Evolutionary conservation across 192 early-diverging fungal species (phyloP), one percentile per base, ranked within the genome.

Genomic region (Backusella tuberculispora): DNA sequence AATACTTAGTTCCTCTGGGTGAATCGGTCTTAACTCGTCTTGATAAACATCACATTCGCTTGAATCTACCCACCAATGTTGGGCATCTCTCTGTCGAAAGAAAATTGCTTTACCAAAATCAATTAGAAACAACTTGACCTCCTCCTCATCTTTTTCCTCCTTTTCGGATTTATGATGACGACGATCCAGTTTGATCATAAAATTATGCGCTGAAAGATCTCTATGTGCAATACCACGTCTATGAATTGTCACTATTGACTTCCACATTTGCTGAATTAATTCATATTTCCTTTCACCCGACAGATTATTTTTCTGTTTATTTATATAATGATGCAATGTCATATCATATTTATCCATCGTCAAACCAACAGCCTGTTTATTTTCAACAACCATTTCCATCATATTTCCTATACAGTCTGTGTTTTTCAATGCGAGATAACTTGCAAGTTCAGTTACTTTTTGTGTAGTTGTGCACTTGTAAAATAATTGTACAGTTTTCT

Each of bases 61-160:
- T 3, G 66, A 66, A n/a, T 83, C 46, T n/a, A 82, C 77, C 63
- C 85, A 85, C 85, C 84, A 89, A 29, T 72, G 69, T 21, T 73
- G 24, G 0, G 83, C 83, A 56, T 86, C 86, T 12, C 77, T 76
- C 1, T 66, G 75, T 13, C 68, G 56, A 24, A 79, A 74, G 75
- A 90, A 88, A 4, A 85, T 78, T 0, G 88, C 84, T 67, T 89
- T 89, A 9, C 88, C 88, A 76, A 89, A 89, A 74, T 89, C 88
- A 68, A 89, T 89, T 53, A 89, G 72, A 19, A 81, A 84, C 21
- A 89, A 43, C 41, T 80, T 53, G 0, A 86, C 85, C 19, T 70
- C 73, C 0, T 66, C 50, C 9, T 80, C 81, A 73, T 89, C 86
- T 24, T 80, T 44, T 1, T 87, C 65, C 0, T 50, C 40, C n/a